A percentile compares a stretch with the other conserved stretches of the same genome.
Evolutionary conservation across 768 basidiomycete species (phyloP).

Genomic region (Antrodiella citrinella): DNA sequence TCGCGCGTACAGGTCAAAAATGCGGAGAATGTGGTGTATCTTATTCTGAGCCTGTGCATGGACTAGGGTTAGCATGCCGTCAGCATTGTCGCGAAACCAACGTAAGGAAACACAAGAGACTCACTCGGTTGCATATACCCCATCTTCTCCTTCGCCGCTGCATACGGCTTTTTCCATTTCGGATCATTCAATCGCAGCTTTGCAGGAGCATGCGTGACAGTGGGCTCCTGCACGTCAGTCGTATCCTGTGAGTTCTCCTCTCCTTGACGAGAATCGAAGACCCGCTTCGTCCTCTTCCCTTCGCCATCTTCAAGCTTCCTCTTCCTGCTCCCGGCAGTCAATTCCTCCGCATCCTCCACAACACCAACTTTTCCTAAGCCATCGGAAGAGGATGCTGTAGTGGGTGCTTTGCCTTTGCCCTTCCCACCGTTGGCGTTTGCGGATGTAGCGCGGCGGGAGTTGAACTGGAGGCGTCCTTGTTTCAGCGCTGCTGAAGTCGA

Average conservation of each 20-base stretch:
- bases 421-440: not conserved
- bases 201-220: conserved; percentile 9
- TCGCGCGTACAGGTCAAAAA: conserved; percentile 63
- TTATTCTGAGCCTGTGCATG: conserved; percentile 54
- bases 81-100: not conserved
- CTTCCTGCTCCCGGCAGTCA: no score
- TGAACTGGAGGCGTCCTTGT: not conserved
- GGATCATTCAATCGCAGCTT: conserved; percentile 41
- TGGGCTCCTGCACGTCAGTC: not conserved
- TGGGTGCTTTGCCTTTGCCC: not conserved
- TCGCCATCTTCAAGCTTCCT: no score
- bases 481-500: not conserved
- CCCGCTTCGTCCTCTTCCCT: not conserved
- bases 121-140: conserved; percentile 52
- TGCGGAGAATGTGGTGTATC: conserved; percentile 64
- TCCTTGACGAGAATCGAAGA: not conserved
- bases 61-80: conserved; percentile 45
- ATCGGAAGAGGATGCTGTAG: not conserved
- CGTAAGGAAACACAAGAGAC: conserved; percentile 20
- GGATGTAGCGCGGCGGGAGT: not conserved
- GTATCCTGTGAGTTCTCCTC: not conserved
- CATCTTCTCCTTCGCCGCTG: conserved; percentile 42
- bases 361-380: no score
- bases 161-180: conserved; percentile 44
- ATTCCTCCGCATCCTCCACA: no score